phyloP scores from a whole-genome alignment of 805 yeast species.

The Sugiyamaella lignohabitans region DNA sequence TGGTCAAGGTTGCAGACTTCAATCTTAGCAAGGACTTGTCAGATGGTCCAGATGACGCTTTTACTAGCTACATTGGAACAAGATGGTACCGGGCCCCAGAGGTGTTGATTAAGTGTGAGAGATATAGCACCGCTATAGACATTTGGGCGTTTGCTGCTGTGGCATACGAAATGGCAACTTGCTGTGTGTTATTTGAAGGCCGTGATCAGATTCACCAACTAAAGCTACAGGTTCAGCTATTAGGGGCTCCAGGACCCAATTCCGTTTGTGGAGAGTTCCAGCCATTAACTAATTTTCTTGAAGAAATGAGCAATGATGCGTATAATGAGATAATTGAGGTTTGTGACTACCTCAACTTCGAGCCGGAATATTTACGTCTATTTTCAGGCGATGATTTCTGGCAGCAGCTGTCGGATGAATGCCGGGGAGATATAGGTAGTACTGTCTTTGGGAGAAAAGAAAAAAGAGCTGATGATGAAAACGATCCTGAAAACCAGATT shows the following conservation, averaged over 20 bases:
- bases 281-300: no score
- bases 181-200: background rate
- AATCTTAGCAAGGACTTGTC: background rate
- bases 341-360: no score
- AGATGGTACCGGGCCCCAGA: background rate
- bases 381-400: no score
- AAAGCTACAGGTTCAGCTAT: background rate
- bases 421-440: no score
- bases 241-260: background rate
- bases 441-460: no score
- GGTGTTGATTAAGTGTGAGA: background rate
- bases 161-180: background rate
- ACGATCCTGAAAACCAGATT: no score
- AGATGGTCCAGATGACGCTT: background rate
- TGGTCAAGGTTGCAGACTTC: background rate
- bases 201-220: background rate
- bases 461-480: no score
- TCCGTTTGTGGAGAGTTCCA: background rate
- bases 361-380: no score
- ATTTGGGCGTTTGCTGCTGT: background rate
- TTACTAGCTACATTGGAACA: background rate
- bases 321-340: no score
- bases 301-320: no score
- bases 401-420: no score
- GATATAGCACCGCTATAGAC: background rate